Evolutionary conservation across 2,329 filamentous ascomycete genomes (phyloP).

Genomic region (Pseudogymnoascus sp.): DNA sequence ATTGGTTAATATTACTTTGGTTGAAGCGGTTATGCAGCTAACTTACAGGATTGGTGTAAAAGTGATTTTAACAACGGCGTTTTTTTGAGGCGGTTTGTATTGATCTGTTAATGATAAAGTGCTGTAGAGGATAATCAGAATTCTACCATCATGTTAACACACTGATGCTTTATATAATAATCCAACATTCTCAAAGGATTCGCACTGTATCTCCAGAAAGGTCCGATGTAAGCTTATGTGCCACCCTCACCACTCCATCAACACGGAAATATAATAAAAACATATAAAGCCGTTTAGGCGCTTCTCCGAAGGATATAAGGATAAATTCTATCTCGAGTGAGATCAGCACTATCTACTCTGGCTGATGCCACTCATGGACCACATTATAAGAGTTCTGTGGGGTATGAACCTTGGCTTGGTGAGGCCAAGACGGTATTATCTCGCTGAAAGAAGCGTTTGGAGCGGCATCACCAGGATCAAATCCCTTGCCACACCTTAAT

Average conservation of each 20-base stretch:
- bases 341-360: not conserved
- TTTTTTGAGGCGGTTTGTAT: not conserved
- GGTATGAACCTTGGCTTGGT: not conserved
- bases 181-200: not conserved
- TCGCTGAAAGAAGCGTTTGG: not conserved
- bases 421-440: not conserved
- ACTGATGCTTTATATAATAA: conserved; percentile 1
- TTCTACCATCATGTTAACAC: not conserved
- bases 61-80: not conserved
- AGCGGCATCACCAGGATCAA: not conserved
- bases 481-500: not conserved
- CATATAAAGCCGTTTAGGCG: not conserved
- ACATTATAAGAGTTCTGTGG: not conserved
- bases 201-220: not conserved
- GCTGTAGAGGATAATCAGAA: not conserved
- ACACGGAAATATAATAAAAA: not conserved
- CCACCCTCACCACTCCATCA: not conserved
- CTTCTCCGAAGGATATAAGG: not conserved
- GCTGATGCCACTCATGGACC: not conserved
- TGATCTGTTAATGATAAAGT: not conserved
- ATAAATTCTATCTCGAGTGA: not conserved
- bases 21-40: not conserved
- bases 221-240: not conserved
- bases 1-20: not conserved
- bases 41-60: not conserved